Conservation (phyloP, 306 rosid species). For the Inga leiocalycina region DNA sequence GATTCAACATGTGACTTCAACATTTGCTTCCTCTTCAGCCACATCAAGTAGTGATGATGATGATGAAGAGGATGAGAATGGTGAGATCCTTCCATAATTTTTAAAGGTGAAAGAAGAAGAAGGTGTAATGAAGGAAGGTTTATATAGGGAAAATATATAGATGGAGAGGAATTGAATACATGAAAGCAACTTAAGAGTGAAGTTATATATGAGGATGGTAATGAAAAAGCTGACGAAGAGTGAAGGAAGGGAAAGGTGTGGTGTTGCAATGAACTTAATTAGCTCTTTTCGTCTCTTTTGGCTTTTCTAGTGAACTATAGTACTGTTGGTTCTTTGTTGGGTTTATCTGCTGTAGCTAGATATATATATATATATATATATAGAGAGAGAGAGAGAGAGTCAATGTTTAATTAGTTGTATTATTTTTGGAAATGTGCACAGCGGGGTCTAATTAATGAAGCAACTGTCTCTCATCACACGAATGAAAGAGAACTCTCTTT, state of each 20-base stretch:
- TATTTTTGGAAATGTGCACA: neutral
- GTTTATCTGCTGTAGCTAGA: neutral
- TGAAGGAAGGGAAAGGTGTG: conserved; percentile 28
- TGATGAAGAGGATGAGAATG: neutral
- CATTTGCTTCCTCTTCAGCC: conserved; percentile 53
- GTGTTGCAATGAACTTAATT: conserved; percentile 1
- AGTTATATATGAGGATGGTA: conserved; percentile 23
- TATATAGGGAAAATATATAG: conserved; percentile 11
- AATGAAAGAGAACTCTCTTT: conserved; percentile 42
- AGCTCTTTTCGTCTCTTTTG: conserved; percentile 37
- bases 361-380: neutral
- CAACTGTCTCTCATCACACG: conserved; percentile 51
- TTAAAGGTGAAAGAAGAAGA: conserved; percentile 6
- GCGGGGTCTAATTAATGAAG: conserved; percentile 16
- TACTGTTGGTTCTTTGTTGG: conserved; percentile 43
- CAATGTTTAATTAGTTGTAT: neutral
- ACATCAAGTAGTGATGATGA: conserved; percentile 34
- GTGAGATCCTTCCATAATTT: conserved; percentile 44
- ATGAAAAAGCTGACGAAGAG: conserved; percentile 24
- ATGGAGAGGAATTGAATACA: conserved; percentile 25
- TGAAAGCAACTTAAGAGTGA: conserved; percentile 47
- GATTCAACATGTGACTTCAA: conserved; percentile 38
- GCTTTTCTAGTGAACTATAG: conserved; percentile 45
- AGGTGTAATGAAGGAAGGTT: conserved; percentile 22
- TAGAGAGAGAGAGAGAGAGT: conserved; percentile 11